Conservation (phyloP, 495 filamentous ascomycete genomes). For the Aspergillus campestris region DNA sequence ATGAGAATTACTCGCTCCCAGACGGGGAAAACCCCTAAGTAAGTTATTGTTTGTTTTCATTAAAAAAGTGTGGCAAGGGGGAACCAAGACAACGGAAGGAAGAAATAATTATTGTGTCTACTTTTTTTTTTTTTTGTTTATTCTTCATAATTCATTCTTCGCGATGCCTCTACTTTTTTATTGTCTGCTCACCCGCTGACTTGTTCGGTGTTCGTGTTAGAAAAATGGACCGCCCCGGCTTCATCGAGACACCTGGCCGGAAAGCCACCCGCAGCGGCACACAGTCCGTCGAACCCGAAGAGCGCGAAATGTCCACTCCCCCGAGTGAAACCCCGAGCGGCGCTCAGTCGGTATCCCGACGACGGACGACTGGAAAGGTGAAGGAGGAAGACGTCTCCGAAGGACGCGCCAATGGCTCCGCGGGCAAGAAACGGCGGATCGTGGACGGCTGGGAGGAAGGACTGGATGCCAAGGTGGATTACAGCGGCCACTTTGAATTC, state of each 20-base stretch:
- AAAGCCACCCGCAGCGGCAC: constrained; percentile 38
- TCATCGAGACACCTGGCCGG: constrained; percentile 48
- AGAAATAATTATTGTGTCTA: constrained; percentile 10
- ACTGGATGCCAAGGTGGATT: constrained; percentile 69
- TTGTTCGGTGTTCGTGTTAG: constrained; percentile 21
- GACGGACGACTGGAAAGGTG: constrained; percentile 24
- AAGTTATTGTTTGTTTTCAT: constrained; percentile 17
- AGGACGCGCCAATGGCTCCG: constrained; percentile 26
- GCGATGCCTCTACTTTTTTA: neutral
- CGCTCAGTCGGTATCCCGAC: constrained; percentile 25
- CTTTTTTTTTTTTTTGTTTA: neutral
- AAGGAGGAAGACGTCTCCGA: constrained; percentile 23
- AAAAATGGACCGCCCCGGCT: constrained; percentile 49
- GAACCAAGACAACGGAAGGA: constrained; percentile 6
- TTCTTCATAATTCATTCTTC: neutral
- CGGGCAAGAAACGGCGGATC: constrained; percentile 31
- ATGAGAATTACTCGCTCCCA: constrained; percentile 44
- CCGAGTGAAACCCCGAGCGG: constrained; percentile 11
- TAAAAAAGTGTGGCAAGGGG: constrained; percentile 6
- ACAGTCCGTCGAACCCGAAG: constrained; percentile 19
- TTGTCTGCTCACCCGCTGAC: constrained; percentile 2
- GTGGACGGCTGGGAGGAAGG: constrained; percentile 61
- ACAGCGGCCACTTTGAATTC: constrained; percentile 79
- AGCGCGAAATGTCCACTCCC: constrained; percentile 25
- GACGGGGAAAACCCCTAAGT: constrained; percentile 44